Percentiles rank a stretch among this genome's conserved stretches.
Evolutionary conservation across 2,329 filamentous ascomycete species (phyloP).

Genomic region (Botryotinia narcissicola): DNA sequence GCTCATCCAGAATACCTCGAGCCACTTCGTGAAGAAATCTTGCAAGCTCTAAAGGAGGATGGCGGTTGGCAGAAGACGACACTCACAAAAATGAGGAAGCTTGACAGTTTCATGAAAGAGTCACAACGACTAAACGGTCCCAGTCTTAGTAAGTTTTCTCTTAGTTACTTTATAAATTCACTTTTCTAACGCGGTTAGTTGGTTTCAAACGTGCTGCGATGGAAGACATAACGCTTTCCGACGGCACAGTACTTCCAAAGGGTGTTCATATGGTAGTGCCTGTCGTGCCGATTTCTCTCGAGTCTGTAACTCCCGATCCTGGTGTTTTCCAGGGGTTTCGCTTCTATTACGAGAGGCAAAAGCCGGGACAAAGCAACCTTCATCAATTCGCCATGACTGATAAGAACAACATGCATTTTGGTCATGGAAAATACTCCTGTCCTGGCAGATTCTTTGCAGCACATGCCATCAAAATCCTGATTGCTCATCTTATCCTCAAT

Average conservation of each 20-base stretch:
- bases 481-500: slow-evolving; percentile 36
- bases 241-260: slow-evolving; percentile 37
- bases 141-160: slow-evolving; percentile 32
- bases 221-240: slow-evolving; percentile 34
- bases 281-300: slow-evolving; percentile 8
- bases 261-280: slow-evolving; percentile 32
- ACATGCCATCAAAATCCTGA: slow-evolving; percentile 48
- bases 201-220: slow-evolving; percentile 27
- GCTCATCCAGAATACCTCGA: slow-evolving; percentile 45
- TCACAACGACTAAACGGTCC: slow-evolving; percentile 40
- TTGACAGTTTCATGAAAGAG: slow-evolving; percentile 44
- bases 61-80: slow-evolving; percentile 38
- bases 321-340: slow-evolving; percentile 21
- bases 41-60: slow-evolving; percentile 36
- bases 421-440: slow-evolving; percentile 44
- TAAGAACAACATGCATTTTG: slow-evolving; percentile 38
- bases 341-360: slow-evolving; percentile 15
- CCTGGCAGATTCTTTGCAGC: slow-evolving; percentile 43
- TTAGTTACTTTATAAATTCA: not conserved
- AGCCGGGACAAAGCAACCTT: slow-evolving; percentile 12
- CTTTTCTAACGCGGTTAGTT: not conserved
- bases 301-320: slow-evolving; percentile 3
- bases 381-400: slow-evolving; percentile 39
- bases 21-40: slow-evolving; percentile 24
- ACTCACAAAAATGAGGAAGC: slow-evolving; percentile 32